These are phyloP conservation scores for Guadua angustifolia DNA, from an alignment of 176 grass and related monocot genomes.

Conservation along the genomic window DNA sequence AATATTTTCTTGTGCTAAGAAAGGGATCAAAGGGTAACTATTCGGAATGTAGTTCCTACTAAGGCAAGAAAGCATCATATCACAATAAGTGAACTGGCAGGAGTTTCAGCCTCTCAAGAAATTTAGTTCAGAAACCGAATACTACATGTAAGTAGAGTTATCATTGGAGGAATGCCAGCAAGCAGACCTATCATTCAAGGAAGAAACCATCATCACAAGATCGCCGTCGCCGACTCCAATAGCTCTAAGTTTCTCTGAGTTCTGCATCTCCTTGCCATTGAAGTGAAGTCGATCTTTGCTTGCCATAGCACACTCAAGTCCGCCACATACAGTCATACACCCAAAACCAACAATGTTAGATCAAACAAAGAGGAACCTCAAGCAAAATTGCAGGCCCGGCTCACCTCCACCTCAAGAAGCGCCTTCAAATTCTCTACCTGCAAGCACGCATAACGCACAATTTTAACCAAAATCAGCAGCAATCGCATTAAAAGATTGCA, in stretches of 20 bases:
- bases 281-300: slow-evolving; percentile 79
- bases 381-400: not conserved
- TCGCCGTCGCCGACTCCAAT: slow-evolving; percentile 78
- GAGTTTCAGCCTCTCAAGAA: slow-evolving; percentile 12
- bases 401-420: slow-evolving; percentile 95
- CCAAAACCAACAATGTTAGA: slow-evolving; percentile 51
- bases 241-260: slow-evolving; percentile 63
- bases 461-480: slow-evolving; percentile 19
- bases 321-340: slow-evolving; percentile 44
- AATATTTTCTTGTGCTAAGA: not conserved
- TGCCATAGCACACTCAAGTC: slow-evolving; percentile 62
- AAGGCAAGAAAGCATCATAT: not conserved
- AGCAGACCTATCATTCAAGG: slow-evolving; percentile 48
- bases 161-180: not conserved
- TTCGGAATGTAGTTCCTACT: not conserved
- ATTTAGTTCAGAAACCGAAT: not conserved
- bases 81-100: not conserved
- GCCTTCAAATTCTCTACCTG: slow-evolving; percentile 99
- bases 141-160: not conserved
- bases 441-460: not conserved
- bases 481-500: not conserved
- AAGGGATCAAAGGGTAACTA: not conserved
- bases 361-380: not conserved
- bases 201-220: slow-evolving; percentile 74
- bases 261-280: slow-evolving; percentile 93